Evolutionary conservation across 208 protist species (phyloP).

Genomic region (Leptomonas seymouri): DNA sequence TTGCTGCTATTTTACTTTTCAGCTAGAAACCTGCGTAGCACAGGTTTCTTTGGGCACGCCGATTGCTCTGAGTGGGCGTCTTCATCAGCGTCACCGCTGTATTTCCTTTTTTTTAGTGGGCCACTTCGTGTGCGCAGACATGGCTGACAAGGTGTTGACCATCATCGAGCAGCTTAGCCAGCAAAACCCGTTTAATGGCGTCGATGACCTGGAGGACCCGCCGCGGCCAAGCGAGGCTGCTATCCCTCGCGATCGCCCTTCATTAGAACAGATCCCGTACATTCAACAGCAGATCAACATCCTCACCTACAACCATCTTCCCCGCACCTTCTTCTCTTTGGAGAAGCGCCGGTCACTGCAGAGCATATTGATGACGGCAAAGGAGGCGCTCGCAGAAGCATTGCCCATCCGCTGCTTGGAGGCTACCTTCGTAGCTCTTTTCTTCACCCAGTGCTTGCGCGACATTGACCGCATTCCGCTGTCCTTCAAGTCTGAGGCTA

Average conservation of each 20-base stretch:
- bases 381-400: constrained; percentile 79
- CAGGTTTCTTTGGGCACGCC: no score
- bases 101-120: constrained; percentile 10
- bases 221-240: constrained; percentile 65
- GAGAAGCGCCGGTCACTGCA: constrained; percentile 88
- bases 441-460: constrained; percentile 77
- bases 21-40: no score
- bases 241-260: constrained; percentile 56
- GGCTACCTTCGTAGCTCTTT: constrained; percentile 86
- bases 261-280: constrained; percentile 56
- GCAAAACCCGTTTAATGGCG: constrained; percentile 71
- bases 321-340: constrained; percentile 90
- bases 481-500: constrained; percentile 84
- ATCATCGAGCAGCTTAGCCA: constrained; percentile 73
- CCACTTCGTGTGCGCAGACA: not conserved
- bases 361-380: constrained; percentile 82
- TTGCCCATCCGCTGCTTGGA: constrained; percentile 93
- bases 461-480: constrained; percentile 88
- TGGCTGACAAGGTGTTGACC: constrained; percentile 20
- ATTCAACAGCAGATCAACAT: constrained; percentile 76
- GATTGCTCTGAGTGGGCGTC: no score
- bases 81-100: no score
- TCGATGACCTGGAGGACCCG: constrained; percentile 55
- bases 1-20: no score
- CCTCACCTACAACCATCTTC: constrained; percentile 92